Evolutionary conservation across 495 filamentous ascomycete species (phyloP), one percentile per base, ranked within the genome.

Genomic region (Penicillium bialowiezense): DNA sequence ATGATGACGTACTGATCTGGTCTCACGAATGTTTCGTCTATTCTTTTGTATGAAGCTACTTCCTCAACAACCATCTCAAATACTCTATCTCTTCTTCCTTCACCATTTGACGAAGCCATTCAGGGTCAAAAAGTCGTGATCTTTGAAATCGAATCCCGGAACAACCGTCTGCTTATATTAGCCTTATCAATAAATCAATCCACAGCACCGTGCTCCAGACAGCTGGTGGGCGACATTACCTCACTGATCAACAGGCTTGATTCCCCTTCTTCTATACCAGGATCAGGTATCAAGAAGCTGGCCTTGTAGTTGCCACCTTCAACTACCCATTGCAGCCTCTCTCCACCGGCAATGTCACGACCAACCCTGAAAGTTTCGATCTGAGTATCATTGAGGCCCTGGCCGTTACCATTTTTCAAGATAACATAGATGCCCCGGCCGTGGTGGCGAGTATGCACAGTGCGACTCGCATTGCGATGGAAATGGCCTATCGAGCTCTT

Each of bases 301-400:
- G 75, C 76, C 56, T 86, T 87, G 59, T 73, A 87, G 53, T 78
- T 77, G 13, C 81, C 81, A 2, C 84, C 82, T 39, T 85, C 80
- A 17, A 89, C 83, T 53, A 87, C 72, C 83, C 84, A 87, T 64
- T 85, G 83, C 59, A 82, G 34, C 63, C 57, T 74, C 70, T 87
- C 83, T 5, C 81, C 85, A 14, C 58, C 62, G 7, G 52, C 69
- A 4, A 84, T 64, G 53, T 83, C 62, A 6, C 68, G 70, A 0
- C 84, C 86, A 3, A 87, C 84, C 0, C 81, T 59, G 53, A 85
- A 88, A 1, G 69, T 80, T 65, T 87, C 83, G 21, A 85, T 64
- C 44, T 68, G 70, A 8, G 15, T 15, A 7, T 21, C n/a, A 10
- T 14, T 15, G 3, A 13, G 8, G 7, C 17, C 5, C 0, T 31